phyloP scores from a whole-genome alignment of 1,284 basidiomycete genomes.

The Ceratobasidium sp. region DNA sequence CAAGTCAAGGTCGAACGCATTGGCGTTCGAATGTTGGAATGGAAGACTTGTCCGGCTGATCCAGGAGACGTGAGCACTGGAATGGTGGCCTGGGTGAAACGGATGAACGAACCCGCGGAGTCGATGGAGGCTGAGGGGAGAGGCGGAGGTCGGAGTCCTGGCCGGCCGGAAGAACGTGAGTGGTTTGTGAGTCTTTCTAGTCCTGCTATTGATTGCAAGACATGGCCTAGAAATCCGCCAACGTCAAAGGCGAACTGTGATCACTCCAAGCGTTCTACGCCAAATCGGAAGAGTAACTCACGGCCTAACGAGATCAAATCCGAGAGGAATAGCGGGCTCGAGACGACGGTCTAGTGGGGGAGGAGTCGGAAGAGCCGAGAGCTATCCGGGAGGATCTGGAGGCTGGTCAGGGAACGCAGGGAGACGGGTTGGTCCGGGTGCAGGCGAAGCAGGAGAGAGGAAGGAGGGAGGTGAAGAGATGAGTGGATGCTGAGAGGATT shows the following conservation, averaged over 20 bases:
- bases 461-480: constrained; percentile 54
- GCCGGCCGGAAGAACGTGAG: constrained; percentile 81
- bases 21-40: constrained; percentile 21
- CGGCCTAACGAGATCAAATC: constrained; percentile 67
- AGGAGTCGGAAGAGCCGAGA: constrained; percentile 55
- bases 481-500: constrained; percentile 45
- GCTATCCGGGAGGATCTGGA: constrained; percentile 41
- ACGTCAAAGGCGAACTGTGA: constrained; percentile 69
- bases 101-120: constrained; percentile 67
- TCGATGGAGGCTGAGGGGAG: constrained; percentile 65
- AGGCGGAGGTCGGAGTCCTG: constrained; percentile 75
- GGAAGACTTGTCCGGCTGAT: constrained; percentile 30
- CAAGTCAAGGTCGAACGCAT: constrained; percentile 72
- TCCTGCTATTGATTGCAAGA: background rate
- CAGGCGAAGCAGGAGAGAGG: constrained; percentile 55
- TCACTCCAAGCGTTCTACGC: constrained; percentile 71
- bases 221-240: constrained; percentile 69
- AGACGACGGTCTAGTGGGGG: constrained; percentile 66
- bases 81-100: constrained; percentile 52
- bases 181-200: constrained; percentile 34
- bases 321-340: constrained; percentile 79
- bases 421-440: constrained; percentile 51
- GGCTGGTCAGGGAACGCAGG: constrained; percentile 29
- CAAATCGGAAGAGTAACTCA: constrained; percentile 65
- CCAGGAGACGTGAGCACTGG: constrained; percentile 31